Evolutionary conservation across 2,329 filamentous ascomycete species (phyloP), one percentile per base, ranked within the genome.

Genomic region (Paecilomyces dactylethromorphus): DNA sequence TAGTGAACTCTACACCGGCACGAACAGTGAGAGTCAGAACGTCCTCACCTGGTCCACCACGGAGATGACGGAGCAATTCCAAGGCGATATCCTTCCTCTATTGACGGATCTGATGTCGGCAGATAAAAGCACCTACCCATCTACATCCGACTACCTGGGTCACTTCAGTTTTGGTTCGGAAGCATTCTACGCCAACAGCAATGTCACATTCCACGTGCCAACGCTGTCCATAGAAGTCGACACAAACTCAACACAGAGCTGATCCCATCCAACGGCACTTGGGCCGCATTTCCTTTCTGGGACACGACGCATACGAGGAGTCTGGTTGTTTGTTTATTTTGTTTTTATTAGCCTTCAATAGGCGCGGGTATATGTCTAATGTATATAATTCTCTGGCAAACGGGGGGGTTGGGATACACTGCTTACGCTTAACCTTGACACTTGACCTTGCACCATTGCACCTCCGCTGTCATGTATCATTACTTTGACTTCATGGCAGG

Each of bases 21-120:
- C n/a, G 12, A 45, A 45, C 35, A 18, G 35, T 45, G 15, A 45
- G 35, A n/a, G 15, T 8, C 35, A 45, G 35, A 45, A 45, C n/a
- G 81, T 84, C 53, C 64, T 83, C 60, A 82, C 82, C 2, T 84
- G 82, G 81, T 68, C 80, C 24, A 68, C 80, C 0, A 56, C 66
- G 0, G 57, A 63, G 2, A 67, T 73, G 0, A 69, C 74, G 0
- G 69, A 76, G 55, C 69, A 68, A 15, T 83, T 84, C 63, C 68
- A 69, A 11, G 81, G 78, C 53, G 79, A 84, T 61, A 67, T 84
- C 11, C 68, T 69, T 11, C 76, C 77, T 0, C 71, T 84, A 3
- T 61, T 84, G 39, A 72, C 74, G 35, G 35, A 45, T 6, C 13
- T 45, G 35, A 45, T 15, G 8, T 45, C 35, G n/a, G 15, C 35